Conservation (phyloP, 2,329 filamentous ascomycete genomes). For the Botryotinia narcissicola region DNA sequence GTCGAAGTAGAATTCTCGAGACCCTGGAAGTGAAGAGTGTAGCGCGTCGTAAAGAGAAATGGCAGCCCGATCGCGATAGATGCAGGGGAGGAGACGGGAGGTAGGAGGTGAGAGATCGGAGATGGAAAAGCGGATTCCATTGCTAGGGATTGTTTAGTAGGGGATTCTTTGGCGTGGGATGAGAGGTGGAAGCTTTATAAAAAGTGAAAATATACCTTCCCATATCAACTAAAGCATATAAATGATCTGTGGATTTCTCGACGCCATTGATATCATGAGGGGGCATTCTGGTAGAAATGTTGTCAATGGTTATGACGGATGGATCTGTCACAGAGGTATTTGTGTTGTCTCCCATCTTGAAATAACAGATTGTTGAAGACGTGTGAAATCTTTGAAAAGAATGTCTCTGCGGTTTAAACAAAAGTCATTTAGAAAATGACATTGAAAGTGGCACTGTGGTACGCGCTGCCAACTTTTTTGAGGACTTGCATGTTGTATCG, state of each 20-base stretch:
- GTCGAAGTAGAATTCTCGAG: slow-evolving; percentile 45
- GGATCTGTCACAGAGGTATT: not conserved
- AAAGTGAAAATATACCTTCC: slow-evolving; percentile 36
- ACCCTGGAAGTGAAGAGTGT: slow-evolving; percentile 48
- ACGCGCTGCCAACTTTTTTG: slow-evolving; percentile 12
- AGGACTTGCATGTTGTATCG: not conserved
- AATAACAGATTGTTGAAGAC: not conserved
- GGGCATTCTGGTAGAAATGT: slow-evolving; percentile 35
- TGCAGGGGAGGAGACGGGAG: slow-evolving; percentile 69
- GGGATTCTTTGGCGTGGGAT: not conserved
- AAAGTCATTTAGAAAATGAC: not conserved
- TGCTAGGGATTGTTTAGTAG: slow-evolving; percentile 50
- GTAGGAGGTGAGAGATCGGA: slow-evolving; percentile 71
- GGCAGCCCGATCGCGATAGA: slow-evolving; percentile 74
- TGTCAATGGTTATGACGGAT: slow-evolving; percentile 35
- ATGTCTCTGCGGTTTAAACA: not conserved
- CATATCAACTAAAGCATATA: slow-evolving; percentile 40
- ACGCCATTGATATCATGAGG: slow-evolving; percentile 23
- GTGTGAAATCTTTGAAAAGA: not conserved
- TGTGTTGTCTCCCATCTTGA: not conserved
- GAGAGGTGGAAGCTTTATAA: too few relatives aligned
- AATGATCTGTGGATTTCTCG: slow-evolving; percentile 23
- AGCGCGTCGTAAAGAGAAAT: slow-evolving; percentile 87
- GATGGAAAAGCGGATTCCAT: slow-evolving; percentile 91
- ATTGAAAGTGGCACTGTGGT: not conserved